Evolutionary conservation across 495 filamentous ascomycete species (phyloP), one percentile per base, ranked within the genome.

Genomic region (Aspergillus ostianus): DNA sequence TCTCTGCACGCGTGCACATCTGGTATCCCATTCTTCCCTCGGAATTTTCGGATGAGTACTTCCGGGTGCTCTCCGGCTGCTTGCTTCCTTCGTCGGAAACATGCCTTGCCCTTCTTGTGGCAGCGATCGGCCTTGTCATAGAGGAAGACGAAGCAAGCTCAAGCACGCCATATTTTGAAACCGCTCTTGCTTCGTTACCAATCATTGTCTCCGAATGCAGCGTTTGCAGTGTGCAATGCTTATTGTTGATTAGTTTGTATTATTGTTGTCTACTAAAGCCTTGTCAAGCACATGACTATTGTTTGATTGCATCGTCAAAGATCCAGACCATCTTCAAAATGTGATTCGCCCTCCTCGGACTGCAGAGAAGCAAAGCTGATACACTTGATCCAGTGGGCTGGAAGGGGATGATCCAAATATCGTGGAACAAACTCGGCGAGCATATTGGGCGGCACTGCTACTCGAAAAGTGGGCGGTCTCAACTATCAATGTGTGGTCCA

Each of bases 211-310:
- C 57, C 3, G 57, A 59, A 23, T 59, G 57, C 20, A 59, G 26
- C 19, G 27, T 59, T 0, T 9, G 18, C n/a, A 51, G 46, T 26
- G 41, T 59, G 3, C 57, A 59, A 30, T 59, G 57, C 23, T 19
- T 59, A 13, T 19, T 59, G 17, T 53, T 59, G 19, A n/a, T 59
- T 3, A 20, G 27, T 29, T 23, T 59, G 2, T 59, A 59, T 26
- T 59, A 59, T 15, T 53, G 57, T 41, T 59, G 57, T 30, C 50
- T 41, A 3, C 21, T 59, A 15, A 59, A 59, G 13, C 57, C 57
- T 8, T 59, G 57, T 26, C 57, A 59, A 32, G 57, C 57, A 10
- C 57, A 59, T 44, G 57, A 59, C 21, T 59, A 59, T 27, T 59
- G 57, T 47, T 46, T 59, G 32, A 53, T 59, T 15, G 57, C 57